Evolutionary conservation across 805 yeast genomes (phyloP), one percentile per base, ranked within the genome.

Genomic region (Pichia occidentalis): DNA sequence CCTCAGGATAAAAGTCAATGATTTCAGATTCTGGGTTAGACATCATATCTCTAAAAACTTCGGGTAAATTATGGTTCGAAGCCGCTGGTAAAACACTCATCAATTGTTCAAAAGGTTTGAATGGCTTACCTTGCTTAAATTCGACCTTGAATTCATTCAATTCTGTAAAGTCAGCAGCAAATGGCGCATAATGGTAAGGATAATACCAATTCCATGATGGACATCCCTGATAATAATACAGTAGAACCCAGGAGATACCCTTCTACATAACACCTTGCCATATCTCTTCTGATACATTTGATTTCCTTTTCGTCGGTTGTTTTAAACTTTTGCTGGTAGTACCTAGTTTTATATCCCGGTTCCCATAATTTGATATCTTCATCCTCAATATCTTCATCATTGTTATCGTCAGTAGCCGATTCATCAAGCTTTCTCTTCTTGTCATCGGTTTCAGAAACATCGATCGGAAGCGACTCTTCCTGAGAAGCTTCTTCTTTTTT

Each of bases 191-290:
- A 56, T 92, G 97, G 57, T 80, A 90, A 0, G 97, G 98, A 52
- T 81, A 92, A 59, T 77, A 92, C 98, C 98, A 92, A 39, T 80
- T 80, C 99, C 99, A 92, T 0, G 97, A 90, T 0, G 95, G 95
- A 63, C 97, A 90, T 2, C 97, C 97, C 60, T 92, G 97, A 59
- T 85, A 90, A 62, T 92, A 92, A 59, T 92, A 92, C 37, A 85
- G 62, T 46, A 92, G 67, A 1, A 81, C 95, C 99, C 99, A 92
- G n/a, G 95, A 77, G 4, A 92, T 83, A 45, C 99, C n/a, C 99
- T 59, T 90, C 96, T 39, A 92, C 71, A 54, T 92, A 92, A 34
- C 77, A 72, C 38, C 67, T 65, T 0, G 80, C 86, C 52, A 92
- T 77, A 31, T 70, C 67, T 45, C 69, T 71, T 30, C 79, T 70